These are phyloP conservation scores for Amaranthus cruentus DNA, from an alignment of 148 eudicot genomes.

Conservation along the genomic window DNA sequence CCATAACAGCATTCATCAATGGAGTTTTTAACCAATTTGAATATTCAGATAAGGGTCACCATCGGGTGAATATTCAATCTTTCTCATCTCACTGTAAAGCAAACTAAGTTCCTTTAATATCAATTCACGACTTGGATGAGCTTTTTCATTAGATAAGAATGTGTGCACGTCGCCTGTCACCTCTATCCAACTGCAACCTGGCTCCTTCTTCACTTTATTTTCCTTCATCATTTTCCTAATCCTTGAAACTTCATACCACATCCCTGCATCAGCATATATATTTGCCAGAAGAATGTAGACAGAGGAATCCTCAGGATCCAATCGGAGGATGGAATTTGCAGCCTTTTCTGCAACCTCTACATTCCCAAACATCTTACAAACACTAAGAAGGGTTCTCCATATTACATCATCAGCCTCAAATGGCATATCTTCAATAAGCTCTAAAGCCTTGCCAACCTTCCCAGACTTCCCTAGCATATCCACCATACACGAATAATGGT, in stretches of 20 bases:
- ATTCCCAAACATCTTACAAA: slow-evolving; percentile 76
- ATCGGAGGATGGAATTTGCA: slow-evolving; percentile 46
- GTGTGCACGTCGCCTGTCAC: slow-evolving; percentile 63
- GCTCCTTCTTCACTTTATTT: slow-evolving; percentile 67
- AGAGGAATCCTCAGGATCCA: slow-evolving; percentile 83
- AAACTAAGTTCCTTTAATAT: slow-evolving; percentile 49
- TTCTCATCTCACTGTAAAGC: slow-evolving; percentile 56
- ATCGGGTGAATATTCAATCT: slow-evolving; percentile 15
- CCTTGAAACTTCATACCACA: slow-evolving; percentile 61
- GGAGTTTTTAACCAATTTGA: slow-evolving; percentile 5
- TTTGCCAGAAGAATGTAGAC: slow-evolving; percentile 63
- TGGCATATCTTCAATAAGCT: slow-evolving; percentile 74
- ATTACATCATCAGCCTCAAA: slow-evolving; percentile 77
- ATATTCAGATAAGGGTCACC: slow-evolving; percentile 1
- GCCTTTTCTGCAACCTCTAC: slow-evolving; percentile 83
- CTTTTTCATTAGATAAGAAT: slow-evolving; percentile 66
- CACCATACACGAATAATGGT: slow-evolving; percentile 85
- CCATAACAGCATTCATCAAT: not conserved
- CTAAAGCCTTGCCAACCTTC: slow-evolving; percentile 51
- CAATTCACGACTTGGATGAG: slow-evolving; percentile 66
- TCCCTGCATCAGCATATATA: slow-evolving; percentile 76
- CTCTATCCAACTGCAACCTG: slow-evolving; percentile 98
- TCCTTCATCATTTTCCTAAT: slow-evolving; percentile 58
- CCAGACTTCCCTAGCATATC: slow-evolving; percentile 78
- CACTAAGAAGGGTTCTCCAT: slow-evolving; percentile 85